phyloP scores from a whole-genome alignment of 2,329 filamentous ascomycete genomes.

The Penicillium freii region DNA sequence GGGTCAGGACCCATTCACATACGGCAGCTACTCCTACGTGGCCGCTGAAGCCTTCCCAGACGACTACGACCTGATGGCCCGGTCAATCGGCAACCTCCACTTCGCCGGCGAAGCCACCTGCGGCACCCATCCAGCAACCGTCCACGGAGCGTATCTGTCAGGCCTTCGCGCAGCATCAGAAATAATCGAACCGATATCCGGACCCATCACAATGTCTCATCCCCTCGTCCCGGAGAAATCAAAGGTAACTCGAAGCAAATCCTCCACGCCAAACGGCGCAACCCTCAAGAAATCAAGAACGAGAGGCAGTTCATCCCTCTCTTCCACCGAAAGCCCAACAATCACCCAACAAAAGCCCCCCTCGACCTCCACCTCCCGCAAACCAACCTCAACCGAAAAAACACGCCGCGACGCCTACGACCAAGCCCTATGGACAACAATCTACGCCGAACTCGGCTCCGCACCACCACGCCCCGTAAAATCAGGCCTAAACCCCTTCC shows the following conservation, averaged over 20 bases:
- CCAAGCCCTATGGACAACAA: conserved; percentile 56
- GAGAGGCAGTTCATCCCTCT: conserved; percentile 3
- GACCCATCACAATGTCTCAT: conserved; percentile 72
- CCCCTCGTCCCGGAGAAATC: conserved; percentile 64
- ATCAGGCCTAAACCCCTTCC: conserved; percentile 77
- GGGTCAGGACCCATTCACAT: conserved; percentile 86
- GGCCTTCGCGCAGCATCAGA: conserved; percentile 87
- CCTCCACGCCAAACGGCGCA: conserved; percentile 12
- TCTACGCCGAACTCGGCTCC: conserved; percentile 66
- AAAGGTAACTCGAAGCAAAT: conserved; percentile 48
- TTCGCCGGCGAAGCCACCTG: conserved; percentile 97
- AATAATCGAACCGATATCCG: conserved; percentile 74
- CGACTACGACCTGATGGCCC: conserved; percentile 91
- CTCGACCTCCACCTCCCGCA: conserved; percentile 12
- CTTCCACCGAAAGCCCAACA: conserved; percentile 24
- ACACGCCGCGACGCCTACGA: conserved; percentile 53
- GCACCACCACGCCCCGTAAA: conserved; percentile 71
- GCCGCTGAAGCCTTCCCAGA: conserved; percentile 76
- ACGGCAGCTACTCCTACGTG: conserved; percentile 93
- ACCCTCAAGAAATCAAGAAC: conserved; percentile 7
- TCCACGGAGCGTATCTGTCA: conserved; percentile 93
- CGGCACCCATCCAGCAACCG: conserved; percentile 91
- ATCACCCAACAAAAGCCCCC: conserved; percentile 2
- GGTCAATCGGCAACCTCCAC: conserved; percentile 78
- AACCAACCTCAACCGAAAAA: conserved; percentile 21